Conservation (phyloP, 495 filamentous ascomycete species). For the Penicillium waksmanii region DNA sequence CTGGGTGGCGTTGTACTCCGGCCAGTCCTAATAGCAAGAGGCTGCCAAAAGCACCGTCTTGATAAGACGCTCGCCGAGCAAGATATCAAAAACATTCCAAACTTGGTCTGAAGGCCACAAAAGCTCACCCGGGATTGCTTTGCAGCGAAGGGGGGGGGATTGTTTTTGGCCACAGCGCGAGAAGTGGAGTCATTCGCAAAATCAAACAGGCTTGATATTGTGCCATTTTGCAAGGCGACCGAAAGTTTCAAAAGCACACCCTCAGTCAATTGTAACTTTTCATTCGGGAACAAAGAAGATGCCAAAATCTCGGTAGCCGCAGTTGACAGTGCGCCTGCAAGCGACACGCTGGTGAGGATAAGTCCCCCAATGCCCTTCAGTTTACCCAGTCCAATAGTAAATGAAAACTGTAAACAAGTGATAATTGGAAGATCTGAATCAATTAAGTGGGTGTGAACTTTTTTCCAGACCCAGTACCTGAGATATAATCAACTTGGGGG, state of each 20-base stretch:
- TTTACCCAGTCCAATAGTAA: not conserved
- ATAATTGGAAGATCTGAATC: too few species aligned
- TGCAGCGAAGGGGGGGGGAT: slow-evolving; percentile 32
- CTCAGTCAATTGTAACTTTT: not conserved
- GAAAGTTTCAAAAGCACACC: not conserved
- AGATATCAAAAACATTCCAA: slow-evolving; percentile 44
- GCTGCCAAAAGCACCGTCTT: slow-evolving; percentile 52
- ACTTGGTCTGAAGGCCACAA: slow-evolving; percentile 40
- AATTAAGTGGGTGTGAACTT: not conserved
- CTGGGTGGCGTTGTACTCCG: slow-evolving; percentile 41
- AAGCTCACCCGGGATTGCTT: slow-evolving; percentile 44
- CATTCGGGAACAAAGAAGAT: not conserved
- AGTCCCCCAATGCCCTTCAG: not conserved
- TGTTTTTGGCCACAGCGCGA: slow-evolving; percentile 7
- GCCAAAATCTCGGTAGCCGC: not conserved
- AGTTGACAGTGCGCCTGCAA: not conserved
- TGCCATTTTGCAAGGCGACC: not conserved
- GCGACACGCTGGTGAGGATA: not conserved
- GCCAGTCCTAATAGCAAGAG: slow-evolving; percentile 47
- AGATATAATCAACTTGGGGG: not conserved
- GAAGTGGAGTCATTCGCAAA: slow-evolving; percentile 18
- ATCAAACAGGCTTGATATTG: slow-evolving; percentile 10
- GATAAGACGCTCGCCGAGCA: slow-evolving; percentile 48
- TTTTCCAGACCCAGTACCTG: not conserved
- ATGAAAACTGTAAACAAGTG: too few species aligned